These are phyloP conservation scores for Citrus sinensis DNA, from an alignment of 345 rosid species.

Conservation along the genomic window DNA sequence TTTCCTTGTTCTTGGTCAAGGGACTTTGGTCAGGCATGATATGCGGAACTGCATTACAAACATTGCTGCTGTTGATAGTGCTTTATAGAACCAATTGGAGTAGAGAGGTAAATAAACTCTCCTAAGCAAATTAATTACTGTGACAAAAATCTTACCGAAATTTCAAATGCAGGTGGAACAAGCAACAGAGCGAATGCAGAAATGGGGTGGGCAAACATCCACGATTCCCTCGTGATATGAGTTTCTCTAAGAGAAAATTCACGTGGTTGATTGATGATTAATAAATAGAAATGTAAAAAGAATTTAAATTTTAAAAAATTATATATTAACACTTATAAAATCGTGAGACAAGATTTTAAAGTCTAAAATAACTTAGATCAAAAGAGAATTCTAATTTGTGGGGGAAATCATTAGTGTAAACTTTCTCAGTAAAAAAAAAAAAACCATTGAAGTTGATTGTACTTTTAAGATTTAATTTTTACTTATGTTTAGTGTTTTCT, in stretches of 20 bases:
- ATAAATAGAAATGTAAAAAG: too few relatives aligned
- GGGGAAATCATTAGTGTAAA: neutral
- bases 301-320: too few relatives aligned
- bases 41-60: slow-evolving; percentile 67
- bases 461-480: too few relatives aligned
- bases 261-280: neutral
- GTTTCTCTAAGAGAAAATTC: neutral
- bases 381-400: neutral
- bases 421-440: neutral
- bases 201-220: slow-evolving; percentile 58
- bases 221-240: neutral
- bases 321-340: too few relatives aligned
- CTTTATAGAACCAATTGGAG: slow-evolving; percentile 73
- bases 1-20: slow-evolving; percentile 16
- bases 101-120: slow-evolving; percentile 48
- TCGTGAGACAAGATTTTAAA: too few relatives aligned
- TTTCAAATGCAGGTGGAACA: slow-evolving; percentile 51
- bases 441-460: too few relatives aligned
- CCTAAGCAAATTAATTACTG: too few relatives aligned
- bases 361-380: too few relatives aligned
- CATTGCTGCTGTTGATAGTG: slow-evolving; percentile 47
- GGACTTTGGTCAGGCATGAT: slow-evolving; percentile 91
- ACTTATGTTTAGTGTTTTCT: too few relatives aligned
- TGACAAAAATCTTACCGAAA: neutral
- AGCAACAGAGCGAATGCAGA: slow-evolving; percentile 57